Conservation (phyloP, 345 rosid species). For the Eucalyptus cloeziana region DNA sequence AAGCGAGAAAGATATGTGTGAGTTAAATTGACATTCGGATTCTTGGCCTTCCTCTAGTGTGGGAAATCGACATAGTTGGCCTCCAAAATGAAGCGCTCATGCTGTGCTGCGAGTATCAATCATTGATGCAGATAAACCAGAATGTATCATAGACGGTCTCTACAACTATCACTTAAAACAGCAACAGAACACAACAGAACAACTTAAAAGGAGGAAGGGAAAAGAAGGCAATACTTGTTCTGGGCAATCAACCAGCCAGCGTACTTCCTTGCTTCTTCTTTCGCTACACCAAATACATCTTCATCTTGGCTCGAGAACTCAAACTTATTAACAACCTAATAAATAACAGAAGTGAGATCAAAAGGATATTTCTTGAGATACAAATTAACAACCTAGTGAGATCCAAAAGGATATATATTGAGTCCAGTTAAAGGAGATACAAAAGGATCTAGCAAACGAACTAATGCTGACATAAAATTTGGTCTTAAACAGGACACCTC, state of each 20-base stretch:
- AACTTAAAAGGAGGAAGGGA: neutral
- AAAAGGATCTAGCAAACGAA: neutral
- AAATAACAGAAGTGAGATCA: neutral
- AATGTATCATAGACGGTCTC: neutral
- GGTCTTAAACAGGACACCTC: neutral
- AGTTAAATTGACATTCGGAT: too few species aligned
- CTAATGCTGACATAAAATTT: neutral
- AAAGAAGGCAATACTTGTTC: conserved; percentile 30
- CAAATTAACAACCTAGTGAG: conserved; percentile 43
- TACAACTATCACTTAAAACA: neutral
- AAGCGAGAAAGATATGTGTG: too few species aligned
- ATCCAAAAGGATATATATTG: neutral
- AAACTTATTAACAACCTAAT: conserved; percentile 62
- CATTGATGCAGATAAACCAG: neutral
- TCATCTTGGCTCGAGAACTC: conserved; percentile 73
- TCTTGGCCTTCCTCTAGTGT: too few species aligned
- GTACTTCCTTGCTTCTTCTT: conserved; percentile 72
- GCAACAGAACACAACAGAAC: neutral
- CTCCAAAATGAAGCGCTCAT: neutral
- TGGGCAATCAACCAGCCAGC: conserved; percentile 81
- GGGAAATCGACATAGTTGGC: too few species aligned
- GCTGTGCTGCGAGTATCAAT: neutral
- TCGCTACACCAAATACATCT: conserved; percentile 71
- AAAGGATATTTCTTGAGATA: neutral
- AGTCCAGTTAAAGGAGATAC: neutral